Percentiles rank a stretch among this genome's conserved stretches.
Evolutionary conservation across 371 early-diverging fungal species (phyloP).

Genomic region (Blakeslea trispora): DNA sequence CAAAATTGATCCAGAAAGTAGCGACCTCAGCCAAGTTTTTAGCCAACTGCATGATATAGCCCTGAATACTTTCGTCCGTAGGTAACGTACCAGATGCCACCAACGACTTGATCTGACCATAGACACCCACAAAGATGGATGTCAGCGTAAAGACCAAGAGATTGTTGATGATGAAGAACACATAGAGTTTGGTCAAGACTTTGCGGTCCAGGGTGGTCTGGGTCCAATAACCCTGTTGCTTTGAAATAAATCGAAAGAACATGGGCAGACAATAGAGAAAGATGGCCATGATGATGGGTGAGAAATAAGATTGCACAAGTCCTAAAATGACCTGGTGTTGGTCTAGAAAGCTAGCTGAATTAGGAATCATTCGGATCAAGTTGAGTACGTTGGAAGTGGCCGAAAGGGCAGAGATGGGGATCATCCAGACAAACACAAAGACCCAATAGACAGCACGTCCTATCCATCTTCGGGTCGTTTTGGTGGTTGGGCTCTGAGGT

Average conservation of each 20-base stretch:
- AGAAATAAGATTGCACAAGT: constrained; percentile 69
- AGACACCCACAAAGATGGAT: constrained; percentile 60
- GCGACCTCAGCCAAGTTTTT: constrained; percentile 49
- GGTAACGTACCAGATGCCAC: constrained; percentile 42
- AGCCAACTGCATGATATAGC: constrained; percentile 40
- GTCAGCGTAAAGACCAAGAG: constrained; percentile 66
- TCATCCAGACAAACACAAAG: constrained; percentile 70
- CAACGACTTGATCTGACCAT: constrained; percentile 49
- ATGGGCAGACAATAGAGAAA: constrained; percentile 72
- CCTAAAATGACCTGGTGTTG: constrained; percentile 54
- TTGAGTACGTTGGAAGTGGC: constrained; percentile 65
- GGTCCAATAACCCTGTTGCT: constrained; percentile 80
- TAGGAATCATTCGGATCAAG: constrained; percentile 56
- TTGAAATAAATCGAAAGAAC: constrained; percentile 65
- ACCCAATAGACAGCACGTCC: constrained; percentile 60
- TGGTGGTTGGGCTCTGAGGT: constrained; percentile 56
- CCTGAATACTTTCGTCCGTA: constrained; percentile 15
- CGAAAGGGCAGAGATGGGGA: constrained; percentile 67
- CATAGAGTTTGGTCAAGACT: constrained; percentile 76
- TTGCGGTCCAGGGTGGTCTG: constrained; percentile 72
- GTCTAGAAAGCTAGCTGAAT: constrained; percentile 53
- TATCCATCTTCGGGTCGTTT: constrained; percentile 56
- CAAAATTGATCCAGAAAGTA: constrained; percentile 74
- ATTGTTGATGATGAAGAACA: constrained; percentile 77
- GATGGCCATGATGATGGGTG: constrained; percentile 72